Conservation (phyloP, 2,329 filamentous ascomycete species). For the Botrytis byssoidea region DNA sequence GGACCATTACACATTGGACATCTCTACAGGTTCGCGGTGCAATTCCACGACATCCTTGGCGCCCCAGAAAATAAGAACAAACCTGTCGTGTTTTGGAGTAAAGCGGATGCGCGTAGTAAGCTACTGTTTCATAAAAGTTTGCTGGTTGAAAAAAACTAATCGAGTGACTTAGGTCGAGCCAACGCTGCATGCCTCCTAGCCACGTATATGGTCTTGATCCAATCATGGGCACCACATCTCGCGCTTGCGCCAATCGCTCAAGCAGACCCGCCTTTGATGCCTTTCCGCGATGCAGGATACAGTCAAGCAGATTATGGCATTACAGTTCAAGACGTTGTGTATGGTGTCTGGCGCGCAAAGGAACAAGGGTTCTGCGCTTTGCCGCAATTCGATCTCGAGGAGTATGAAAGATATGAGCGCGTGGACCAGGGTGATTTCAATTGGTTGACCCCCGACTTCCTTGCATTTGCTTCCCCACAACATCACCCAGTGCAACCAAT, state of each 20-base stretch:
- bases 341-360: constrained; percentile 98
- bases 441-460: constrained; percentile 93
- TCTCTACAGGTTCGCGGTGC: constrained; percentile 91
- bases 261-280: constrained; percentile 96
- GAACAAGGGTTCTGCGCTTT: constrained; percentile 89
- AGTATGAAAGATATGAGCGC: constrained; percentile 93
- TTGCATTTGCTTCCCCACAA: constrained; percentile 95
- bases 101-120: constrained; percentile 84
- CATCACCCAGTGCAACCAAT: constrained; percentile 73
- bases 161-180: constrained; percentile 63
- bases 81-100: constrained; percentile 94
- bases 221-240: constrained; percentile 95
- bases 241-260: constrained; percentile 94
- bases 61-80: constrained; percentile 87
- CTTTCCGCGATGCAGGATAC: constrained; percentile 96
- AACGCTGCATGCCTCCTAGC: constrained; percentile 94
- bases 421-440: constrained; percentile 99
- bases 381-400: constrained; percentile 92
- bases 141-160: constrained; percentile 29
- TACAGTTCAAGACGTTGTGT: constrained; percentile 95
- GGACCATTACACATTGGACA: constrained; percentile 96
- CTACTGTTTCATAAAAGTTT: constrained; percentile 33
- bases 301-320: constrained; percentile 96
- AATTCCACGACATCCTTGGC: constrained; percentile 91
- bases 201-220: constrained; percentile 98